Evolutionary conservation across 352 stramenopile genomes (phyloP).

Genomic region (Phytopythium boreale): DNA sequence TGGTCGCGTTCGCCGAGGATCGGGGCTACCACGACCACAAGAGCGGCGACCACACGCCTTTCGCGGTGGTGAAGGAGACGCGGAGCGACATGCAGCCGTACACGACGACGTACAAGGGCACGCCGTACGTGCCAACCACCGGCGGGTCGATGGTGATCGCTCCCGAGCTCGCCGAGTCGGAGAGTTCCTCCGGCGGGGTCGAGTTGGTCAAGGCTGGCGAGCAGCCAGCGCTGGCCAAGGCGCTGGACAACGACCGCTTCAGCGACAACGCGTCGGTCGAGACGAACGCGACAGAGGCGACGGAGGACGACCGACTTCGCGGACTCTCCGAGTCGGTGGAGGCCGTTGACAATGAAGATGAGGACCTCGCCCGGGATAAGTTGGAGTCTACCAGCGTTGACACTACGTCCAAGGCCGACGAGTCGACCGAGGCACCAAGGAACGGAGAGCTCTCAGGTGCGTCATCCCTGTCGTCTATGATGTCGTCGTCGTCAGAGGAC

Average conservation of each 20-base stretch:
- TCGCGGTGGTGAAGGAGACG: neutral
- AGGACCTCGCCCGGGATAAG: neutral
- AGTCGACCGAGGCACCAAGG: neutral
- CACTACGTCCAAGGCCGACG: neutral
- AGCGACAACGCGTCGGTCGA: constrained; percentile 13
- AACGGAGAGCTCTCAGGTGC: neutral
- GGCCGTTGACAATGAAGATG: too few relatives aligned
- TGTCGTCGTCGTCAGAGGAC: constrained; percentile 3
- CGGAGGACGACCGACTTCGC: constrained; percentile 22
- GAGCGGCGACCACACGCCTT: neutral
- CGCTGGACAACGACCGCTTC: neutral
- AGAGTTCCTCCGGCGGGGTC: neutral
- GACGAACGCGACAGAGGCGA: constrained; percentile 31
- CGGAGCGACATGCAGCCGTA: neutral
- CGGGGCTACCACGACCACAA: neutral
- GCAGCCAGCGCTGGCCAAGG: neutral
- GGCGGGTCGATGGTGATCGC: constrained; percentile 1
- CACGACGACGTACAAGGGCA: neutral
- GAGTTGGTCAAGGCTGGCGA: neutral
- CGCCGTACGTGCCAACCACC: neutral
- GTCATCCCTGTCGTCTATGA: constrained; percentile 1
- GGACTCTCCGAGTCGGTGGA: neutral
- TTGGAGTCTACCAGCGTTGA: neutral
- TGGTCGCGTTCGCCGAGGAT: neutral
- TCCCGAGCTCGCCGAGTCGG: neutral